These are phyloP conservation scores for Ganoderma lingzhi DNA, from an alignment of 1,284 basidiomycete genomes.

Conservation along the genomic window DNA sequence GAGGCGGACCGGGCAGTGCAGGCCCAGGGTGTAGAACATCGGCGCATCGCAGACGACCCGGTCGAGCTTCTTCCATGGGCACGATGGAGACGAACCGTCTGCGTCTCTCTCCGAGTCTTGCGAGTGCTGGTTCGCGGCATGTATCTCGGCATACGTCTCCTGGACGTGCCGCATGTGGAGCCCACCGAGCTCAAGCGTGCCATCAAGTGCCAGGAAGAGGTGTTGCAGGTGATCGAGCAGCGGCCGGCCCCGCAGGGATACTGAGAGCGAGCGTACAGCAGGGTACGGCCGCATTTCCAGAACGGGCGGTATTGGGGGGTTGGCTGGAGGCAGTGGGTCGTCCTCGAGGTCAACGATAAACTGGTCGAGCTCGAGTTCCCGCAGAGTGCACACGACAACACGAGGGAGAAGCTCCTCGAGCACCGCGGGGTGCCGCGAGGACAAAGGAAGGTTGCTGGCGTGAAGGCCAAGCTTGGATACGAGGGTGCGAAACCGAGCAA, in stretches of 20 bases:
- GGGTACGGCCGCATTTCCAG: too few species aligned
- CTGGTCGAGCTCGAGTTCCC: background rate
- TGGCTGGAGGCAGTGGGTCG: too few species aligned
- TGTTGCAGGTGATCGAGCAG: background rate
- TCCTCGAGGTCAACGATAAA: background rate
- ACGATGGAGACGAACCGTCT: too few species aligned
- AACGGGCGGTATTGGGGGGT: too few species aligned
- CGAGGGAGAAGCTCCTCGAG: background rate
- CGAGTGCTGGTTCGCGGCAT: too few species aligned
- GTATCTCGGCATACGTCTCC: too few species aligned
- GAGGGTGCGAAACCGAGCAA: background rate
- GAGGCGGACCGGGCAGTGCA: too few species aligned
- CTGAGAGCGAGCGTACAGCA: background rate
- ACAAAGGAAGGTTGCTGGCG: too few species aligned
- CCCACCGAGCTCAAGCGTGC: background rate
- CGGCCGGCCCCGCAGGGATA: background rate
- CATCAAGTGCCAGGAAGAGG: background rate
- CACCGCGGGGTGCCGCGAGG: background rate
- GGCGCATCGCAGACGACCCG: too few species aligned
- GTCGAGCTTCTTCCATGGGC: background rate
- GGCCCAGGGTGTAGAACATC: too few species aligned
- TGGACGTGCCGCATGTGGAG: background rate
- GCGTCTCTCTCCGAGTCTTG: too few species aligned
- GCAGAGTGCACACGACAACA: background rate
- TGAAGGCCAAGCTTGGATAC: too few species aligned